Evolutionary conservation across 441 rosid species (phyloP).

Genomic region (Populus hybrid): DNA sequence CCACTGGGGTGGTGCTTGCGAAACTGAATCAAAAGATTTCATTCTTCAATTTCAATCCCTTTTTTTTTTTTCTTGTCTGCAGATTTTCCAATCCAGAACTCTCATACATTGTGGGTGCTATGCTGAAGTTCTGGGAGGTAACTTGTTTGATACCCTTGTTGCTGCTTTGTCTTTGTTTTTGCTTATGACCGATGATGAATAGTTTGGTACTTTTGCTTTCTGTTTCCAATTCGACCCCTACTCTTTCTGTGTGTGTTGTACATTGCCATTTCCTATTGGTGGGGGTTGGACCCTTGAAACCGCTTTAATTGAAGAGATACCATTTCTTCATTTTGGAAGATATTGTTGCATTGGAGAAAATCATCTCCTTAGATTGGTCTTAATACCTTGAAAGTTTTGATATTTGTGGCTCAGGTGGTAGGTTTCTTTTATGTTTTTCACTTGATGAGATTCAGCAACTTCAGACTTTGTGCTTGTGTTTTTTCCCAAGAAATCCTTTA

Average conservation of each 20-base stretch:
- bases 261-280: background rate
- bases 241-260: background rate
- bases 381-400: background rate
- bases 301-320: background rate
- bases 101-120: conserved; percentile 52
- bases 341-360: background rate
- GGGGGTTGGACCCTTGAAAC: background rate
- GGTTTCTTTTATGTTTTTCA: background rate
- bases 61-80: conserved; percentile 16
- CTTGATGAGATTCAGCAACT: background rate
- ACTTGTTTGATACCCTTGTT: conserved; percentile 16
- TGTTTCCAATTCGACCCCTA: background rate
- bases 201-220: background rate
- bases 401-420: background rate
- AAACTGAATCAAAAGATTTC: background rate
- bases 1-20: background rate
- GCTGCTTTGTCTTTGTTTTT: background rate
- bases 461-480: background rate
- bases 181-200: background rate
- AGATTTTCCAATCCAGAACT: conserved; percentile 51
- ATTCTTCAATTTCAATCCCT: conserved; percentile 7
- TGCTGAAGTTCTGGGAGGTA: conserved; percentile 85
- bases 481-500: background rate
- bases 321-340: background rate
- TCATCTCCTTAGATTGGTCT: background rate